Evolutionary conservation across 2,329 filamentous ascomycete species (phyloP), one percentile per base, ranked within the genome.

Genomic region (Arachnomyces sp.): DNA sequence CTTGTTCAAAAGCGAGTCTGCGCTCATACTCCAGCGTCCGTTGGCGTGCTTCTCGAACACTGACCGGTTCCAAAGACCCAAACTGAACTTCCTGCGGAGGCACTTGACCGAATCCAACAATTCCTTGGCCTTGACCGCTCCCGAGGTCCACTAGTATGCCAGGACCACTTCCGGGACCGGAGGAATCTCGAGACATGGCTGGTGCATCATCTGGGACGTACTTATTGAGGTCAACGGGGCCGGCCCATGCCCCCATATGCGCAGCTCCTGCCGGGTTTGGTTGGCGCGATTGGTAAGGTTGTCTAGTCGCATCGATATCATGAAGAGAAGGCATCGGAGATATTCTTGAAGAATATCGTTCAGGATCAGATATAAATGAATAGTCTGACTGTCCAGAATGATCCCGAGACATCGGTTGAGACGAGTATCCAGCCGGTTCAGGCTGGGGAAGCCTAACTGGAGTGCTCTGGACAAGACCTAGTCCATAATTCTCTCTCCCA

Each of bases 401-500:
- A 31, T 57, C 52, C 38, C 55, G 46, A 13, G 51, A 52, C 54
- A 58, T 55, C 21, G 55, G 53, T 36, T 55, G 50, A 8, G 52
- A 56, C 18, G 45, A 51, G 39, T 56, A 53, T n/a, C 54, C 53
- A 33, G 42, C 30, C 2, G 51, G 53, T 16, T 34, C 18, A 3
- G 33, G 16, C 14, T 28, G 28, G 29, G 25, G 17, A 41, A 44
- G 44, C 17, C 31, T 39, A 38, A 30, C 30, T 13, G n/a, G 43
- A 28, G 37, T 28, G 28, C 36, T 25, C 21, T 28, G 28, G 30
- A 37, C 35, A 28, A 33, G 34, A 15, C 31, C 14, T 11, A 36
- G 31, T 6, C 37, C 38, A 11, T 40, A 33, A 18, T 31, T 32
- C 21, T 28, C 12, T 30, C 25, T 32, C 6, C 34, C n/a, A 18